Percentiles rank a stretch among this genome's conserved stretches.
Evolutionary conservation across 1,139 yeast genomes (phyloP).

Genomic region (Candida tunisiensis): DNA sequence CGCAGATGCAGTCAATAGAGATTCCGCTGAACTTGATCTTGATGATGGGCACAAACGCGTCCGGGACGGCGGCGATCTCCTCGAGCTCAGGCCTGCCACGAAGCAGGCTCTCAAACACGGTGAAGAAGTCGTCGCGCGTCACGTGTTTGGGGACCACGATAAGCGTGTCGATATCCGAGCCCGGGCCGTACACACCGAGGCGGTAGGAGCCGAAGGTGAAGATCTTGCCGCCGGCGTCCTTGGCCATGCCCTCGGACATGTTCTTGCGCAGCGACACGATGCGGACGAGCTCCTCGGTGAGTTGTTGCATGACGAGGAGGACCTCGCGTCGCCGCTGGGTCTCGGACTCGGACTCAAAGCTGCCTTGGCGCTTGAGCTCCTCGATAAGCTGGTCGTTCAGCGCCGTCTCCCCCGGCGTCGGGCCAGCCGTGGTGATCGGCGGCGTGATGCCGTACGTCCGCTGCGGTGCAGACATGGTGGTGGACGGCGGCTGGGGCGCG

Average conservation of each 20-base stretch:
- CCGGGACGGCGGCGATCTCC: conserved; percentile 86
- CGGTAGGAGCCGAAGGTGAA: conserved; percentile 92
- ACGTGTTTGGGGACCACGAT: conserved; percentile 96
- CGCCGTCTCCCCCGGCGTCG: conserved; percentile 62
- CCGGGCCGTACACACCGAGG: conserved; percentile 94
- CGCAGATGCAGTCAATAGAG: conserved; percentile 78
- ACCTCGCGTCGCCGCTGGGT: conserved; percentile 67
- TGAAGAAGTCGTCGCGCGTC: conserved; percentile 76
- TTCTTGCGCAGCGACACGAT: conserved; percentile 63
- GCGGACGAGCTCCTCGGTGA: conserved; percentile 69
- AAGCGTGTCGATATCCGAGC: conserved; percentile 91
- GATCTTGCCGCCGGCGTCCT: conserved; percentile 92
- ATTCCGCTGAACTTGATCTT: conserved; percentile 78
- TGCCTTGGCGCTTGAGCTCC: conserved; percentile 70
- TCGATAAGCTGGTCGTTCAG: conserved; percentile 61
- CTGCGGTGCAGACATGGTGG: too few species aligned
- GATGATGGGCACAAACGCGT: conserved; percentile 92
- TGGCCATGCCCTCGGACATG: conserved; percentile 96
- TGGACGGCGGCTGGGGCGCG: conserved; percentile 8
- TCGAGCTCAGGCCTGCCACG: conserved; percentile 63
- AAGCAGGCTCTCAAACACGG: conserved; percentile 52
- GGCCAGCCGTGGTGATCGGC: conserved; percentile 71
- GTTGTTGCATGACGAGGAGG: conserved; percentile 46
- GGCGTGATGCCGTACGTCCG: conserved; percentile 84
- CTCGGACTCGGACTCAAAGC: conserved; percentile 76